Evolutionary conservation across 2,329 filamentous ascomycete genomes (phyloP).

Genomic region (Colletotrichum australisinense): DNA sequence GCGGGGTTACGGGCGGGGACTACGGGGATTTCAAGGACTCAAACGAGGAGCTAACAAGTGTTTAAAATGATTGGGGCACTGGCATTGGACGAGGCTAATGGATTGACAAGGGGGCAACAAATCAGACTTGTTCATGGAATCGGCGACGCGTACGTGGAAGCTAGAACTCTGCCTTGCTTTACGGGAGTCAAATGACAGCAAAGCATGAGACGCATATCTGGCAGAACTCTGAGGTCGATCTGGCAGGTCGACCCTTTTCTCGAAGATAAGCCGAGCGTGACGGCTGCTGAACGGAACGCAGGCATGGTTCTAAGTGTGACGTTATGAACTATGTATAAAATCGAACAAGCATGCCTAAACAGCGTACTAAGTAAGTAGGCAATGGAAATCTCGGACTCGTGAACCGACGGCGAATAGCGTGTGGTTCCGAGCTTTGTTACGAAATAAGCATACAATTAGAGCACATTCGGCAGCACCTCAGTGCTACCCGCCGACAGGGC

Average conservation of each 20-base stretch:
- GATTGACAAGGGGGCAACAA: not conserved
- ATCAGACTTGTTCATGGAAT: not conserved
- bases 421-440: not conserved
- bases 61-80: not conserved
- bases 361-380: no score
- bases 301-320: not conserved
- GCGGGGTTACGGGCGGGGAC: not conserved
- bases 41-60: not conserved
- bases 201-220: slow-evolving; percentile 8
- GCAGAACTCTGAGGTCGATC: slow-evolving; percentile 1
- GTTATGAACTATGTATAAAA: no score
- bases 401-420: not conserved
- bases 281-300: no score
- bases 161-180: not conserved
- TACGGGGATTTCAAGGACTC: not conserved
- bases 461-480: not conserved
- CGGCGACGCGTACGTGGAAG: slow-evolving; percentile 3
- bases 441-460: not conserved
- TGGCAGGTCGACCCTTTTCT: not conserved
- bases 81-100: not conserved
- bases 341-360: no score
- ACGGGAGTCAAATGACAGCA: slow-evolving; percentile 2
- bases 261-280: no score
- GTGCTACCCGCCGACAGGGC: not conserved
- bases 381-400: no score